phyloP scores from a whole-genome alignment of 768 basidiomycete species.

The Clitopilus passeckerianus region DNA sequence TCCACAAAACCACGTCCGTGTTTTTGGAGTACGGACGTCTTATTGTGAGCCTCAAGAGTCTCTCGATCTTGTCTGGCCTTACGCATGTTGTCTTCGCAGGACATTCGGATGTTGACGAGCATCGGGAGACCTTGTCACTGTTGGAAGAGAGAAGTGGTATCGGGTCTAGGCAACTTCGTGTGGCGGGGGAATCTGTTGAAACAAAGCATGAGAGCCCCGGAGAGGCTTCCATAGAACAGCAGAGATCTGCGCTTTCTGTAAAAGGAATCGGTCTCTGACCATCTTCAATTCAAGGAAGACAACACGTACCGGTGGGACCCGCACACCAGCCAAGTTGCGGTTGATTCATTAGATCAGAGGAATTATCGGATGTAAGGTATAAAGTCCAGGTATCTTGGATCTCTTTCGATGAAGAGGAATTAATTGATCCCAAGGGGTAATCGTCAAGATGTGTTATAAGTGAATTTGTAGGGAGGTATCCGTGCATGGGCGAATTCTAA shows the following conservation, averaged over 20 bases:
- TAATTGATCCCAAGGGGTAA: slow-evolving; percentile 28
- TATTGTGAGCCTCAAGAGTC: slow-evolving; percentile 54
- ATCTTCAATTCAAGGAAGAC: not conserved
- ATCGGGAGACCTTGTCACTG: slow-evolving; percentile 27
- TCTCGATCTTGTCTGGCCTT: slow-evolving; percentile 40
- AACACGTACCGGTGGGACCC: not conserved
- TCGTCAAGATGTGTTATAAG: slow-evolving; percentile 70
- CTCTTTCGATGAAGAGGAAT: slow-evolving; percentile 4
- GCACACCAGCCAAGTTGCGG: not conserved
- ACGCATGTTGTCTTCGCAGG: slow-evolving; percentile 35
- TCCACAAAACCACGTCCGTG: slow-evolving; percentile 60
- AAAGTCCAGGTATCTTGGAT: not conserved
- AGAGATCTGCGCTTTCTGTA: not conserved
- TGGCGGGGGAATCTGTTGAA: slow-evolving; percentile 18
- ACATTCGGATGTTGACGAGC: slow-evolving; percentile 32
- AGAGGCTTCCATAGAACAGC: not conserved
- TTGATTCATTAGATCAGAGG: not conserved
- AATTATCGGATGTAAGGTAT: not conserved
- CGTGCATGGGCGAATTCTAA: slow-evolving; percentile 33
- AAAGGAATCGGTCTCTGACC: not conserved
- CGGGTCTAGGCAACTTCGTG: slow-evolving; percentile 53
- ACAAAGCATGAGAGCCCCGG: slow-evolving; percentile 41
- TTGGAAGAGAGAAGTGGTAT: slow-evolving; percentile 40
- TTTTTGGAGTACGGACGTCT: slow-evolving; percentile 11
- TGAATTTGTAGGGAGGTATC: slow-evolving; percentile 50